Base-by-base conservation (phyloP, 495 filamentous ascomycete species). In the Acidomyces sp. region DNA sequence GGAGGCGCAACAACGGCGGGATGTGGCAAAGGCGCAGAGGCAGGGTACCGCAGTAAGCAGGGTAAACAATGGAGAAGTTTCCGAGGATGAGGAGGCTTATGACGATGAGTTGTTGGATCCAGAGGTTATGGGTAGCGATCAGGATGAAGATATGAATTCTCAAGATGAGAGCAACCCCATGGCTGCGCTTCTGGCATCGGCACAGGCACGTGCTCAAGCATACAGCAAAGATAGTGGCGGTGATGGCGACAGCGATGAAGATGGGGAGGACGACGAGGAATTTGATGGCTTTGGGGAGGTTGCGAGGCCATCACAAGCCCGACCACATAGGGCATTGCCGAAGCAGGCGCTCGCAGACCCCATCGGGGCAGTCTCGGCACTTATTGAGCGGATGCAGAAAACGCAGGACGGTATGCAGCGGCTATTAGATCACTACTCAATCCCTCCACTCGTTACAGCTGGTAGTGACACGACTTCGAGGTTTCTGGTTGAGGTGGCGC, bases 131-230 rank as follows among this genome's bases (percentile, higher is more conserved):
- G 56, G 66, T 12, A 55, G 60, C 21, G 62, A 66, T 36, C 68
- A 67, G 27, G 68, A 70, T 21, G 66, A 69, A 42, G 70, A 69
- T 30, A 60, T 55, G 11, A 62, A 66, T 12, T 49, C 48, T 28
- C 55, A 62, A 51, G 45, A 55, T 28, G 70, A 72, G 41, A 76
- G 77, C 45, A 92, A 82, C 45, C 78, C 92, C 4, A 93, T 97
- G 78, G 87, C 87, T 25, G 92, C 90, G 6, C 74, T 97, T 26
- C 68, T 97, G 37, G 86, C 85, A 12, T 95, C 88, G 40, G 90
- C 90, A 7, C 69, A 74, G 54, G 82, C 82, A n/a, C 75, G 85
- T 4, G 90, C 88, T 21, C 72, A 72, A 24, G 71, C 93, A 52
- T 94, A 85, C 59, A 25, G 27, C 22, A 41, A 46, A 18, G 78